These are phyloP conservation scores for Clonostachys byssicola DNA, from an alignment of 2,329 filamentous ascomycete genomes.

Conservation along the genomic window DNA sequence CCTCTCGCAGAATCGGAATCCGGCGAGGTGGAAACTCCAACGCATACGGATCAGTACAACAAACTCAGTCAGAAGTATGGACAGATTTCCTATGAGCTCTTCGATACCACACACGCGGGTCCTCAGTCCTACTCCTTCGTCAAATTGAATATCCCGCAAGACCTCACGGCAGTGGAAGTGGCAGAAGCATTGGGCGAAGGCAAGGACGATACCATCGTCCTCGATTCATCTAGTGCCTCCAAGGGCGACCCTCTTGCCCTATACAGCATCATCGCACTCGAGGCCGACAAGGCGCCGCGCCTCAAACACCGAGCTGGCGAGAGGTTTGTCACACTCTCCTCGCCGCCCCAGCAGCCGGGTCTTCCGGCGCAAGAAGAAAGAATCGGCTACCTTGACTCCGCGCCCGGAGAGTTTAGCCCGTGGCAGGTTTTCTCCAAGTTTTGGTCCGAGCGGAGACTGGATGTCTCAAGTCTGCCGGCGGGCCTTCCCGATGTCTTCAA, in stretches of 20 bases:
- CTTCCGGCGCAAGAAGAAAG: background rate
- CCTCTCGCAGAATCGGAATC: background rate
- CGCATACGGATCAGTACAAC: background rate
- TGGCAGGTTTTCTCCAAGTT: background rate
- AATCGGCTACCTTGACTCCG: background rate
- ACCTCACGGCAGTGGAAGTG: constrained; percentile 47
- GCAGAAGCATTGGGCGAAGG: constrained; percentile 42
- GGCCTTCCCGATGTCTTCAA: constrained; percentile 4
- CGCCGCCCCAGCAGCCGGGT: background rate
- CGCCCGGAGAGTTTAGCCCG: background rate
- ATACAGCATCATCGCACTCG: constrained; percentile 71
- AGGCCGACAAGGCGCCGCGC: constrained; percentile 50
- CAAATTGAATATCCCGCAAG: constrained; percentile 35
- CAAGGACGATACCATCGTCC: constrained; percentile 44
- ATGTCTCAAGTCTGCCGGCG: background rate
- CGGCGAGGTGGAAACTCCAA: background rate
- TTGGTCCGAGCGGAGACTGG: background rate
- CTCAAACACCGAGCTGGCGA: constrained; percentile 54
- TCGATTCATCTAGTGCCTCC: constrained; percentile 55
- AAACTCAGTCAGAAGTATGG: constrained; percentile 8
- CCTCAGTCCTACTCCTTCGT: constrained; percentile 29
- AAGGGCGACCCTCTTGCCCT: constrained; percentile 37
- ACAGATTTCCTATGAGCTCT: constrained; percentile 4
- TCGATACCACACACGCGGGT: background rate
- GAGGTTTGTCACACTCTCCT: constrained; percentile 14